phyloP scores from a whole-genome alignment of 2,329 filamentous ascomycete genomes.

The Trichoderma guizhouense region DNA sequence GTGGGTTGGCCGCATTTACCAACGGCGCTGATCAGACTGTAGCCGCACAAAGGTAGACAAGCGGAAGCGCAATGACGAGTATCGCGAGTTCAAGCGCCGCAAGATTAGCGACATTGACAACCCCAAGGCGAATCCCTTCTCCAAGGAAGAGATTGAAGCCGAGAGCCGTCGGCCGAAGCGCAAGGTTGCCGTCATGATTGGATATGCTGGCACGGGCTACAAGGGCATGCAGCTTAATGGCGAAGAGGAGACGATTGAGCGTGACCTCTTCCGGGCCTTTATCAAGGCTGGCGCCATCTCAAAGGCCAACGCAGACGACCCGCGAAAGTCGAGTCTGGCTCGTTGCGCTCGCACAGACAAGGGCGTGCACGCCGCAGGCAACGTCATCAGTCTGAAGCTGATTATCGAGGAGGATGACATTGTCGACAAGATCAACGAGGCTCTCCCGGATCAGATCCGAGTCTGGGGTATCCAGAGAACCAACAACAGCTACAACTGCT shows the following conservation, averaged over 20 bases:
- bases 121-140: conserved; percentile 46
- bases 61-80: conserved; percentile 39
- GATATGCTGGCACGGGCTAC: conserved; percentile 94
- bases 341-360: conserved; percentile 96
- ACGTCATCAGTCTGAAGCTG: conserved; percentile 90
- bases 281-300: conserved; percentile 89
- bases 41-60: conserved; percentile 39
- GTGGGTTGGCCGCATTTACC: conserved; percentile 22
- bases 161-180: conserved; percentile 88
- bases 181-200: conserved; percentile 93
- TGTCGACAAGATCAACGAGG: conserved; percentile 84
- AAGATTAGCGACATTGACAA: conserved; percentile 36
- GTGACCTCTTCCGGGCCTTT: conserved; percentile 89
- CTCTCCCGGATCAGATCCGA: conserved; percentile 82
- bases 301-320: conserved; percentile 94
- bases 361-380: conserved; percentile 92
- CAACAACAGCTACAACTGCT: conserved; percentile 88
- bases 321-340: conserved; percentile 91
- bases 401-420: conserved; percentile 90
- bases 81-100: conserved; percentile 41
- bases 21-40: conserved; percentile 34
- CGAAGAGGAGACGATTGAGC: conserved; percentile 88
- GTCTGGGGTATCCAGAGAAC: conserved; percentile 92
- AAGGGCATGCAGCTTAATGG: conserved; percentile 91
- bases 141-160: conserved; percentile 78